These are phyloP conservation scores for Gossypium anomalum DNA, from an alignment of 345 rosid genomes.

Conservation along the genomic window DNA sequence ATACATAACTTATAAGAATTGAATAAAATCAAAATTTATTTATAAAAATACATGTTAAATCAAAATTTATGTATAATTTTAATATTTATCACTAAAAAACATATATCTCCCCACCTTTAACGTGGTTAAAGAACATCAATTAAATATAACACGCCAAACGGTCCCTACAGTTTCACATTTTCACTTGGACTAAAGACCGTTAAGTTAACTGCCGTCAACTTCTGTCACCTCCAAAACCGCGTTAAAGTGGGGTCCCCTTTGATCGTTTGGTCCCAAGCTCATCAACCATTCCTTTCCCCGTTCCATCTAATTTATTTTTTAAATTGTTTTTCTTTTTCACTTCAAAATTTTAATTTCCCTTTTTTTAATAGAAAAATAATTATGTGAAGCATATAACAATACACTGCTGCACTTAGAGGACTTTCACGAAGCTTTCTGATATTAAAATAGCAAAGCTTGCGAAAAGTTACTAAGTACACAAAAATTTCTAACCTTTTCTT, in stretches of 20 bases:
- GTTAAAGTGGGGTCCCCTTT: slow-evolving; percentile 49
- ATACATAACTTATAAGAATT: too few species aligned
- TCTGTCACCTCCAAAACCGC: slow-evolving; percentile 39
- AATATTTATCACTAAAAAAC: too few species aligned
- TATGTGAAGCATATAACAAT: neutral
- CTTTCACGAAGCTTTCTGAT: slow-evolving; percentile 22
- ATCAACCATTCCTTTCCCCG: slow-evolving; percentile 19
- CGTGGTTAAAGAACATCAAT: neutral
- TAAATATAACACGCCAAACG: neutral
- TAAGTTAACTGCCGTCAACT: slow-evolving; percentile 23
- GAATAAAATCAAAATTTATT: too few species aligned
- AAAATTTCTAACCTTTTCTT: neutral
- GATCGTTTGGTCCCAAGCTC: slow-evolving; percentile 27
- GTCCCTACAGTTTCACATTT: neutral
- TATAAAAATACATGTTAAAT: too few species aligned
- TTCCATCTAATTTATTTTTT: neutral
- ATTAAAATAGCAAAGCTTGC: slow-evolving; percentile 9
- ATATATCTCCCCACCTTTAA: neutral
- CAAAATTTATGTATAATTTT: too few species aligned
- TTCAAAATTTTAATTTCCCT: neutral
- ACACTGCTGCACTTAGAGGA: neutral
- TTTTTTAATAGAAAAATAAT: neutral
- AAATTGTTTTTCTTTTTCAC: neutral
- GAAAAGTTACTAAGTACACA: neutral
- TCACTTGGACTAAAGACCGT: slow-evolving; percentile 17